Percentiles rank a stretch among this genome's conserved stretches.
Evolutionary conservation across 768 basidiomycete species (phyloP).

Genomic region (Pseudohyphozyma bogoriensis): DNA sequence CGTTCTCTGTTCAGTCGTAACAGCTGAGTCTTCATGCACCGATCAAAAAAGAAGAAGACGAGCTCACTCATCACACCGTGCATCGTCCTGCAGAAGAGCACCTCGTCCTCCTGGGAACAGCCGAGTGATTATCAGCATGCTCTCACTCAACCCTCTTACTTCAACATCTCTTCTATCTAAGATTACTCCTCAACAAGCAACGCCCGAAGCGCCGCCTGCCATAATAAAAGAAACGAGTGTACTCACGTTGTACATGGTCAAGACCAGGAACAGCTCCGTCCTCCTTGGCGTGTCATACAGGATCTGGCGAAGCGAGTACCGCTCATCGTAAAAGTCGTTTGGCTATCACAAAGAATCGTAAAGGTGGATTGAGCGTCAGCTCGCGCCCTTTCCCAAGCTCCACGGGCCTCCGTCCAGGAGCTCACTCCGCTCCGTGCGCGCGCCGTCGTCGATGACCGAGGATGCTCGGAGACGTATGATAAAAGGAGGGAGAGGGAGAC

Average conservation of each 20-base stretch:
- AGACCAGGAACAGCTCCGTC: constrained; percentile 55
- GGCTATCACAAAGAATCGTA: constrained; percentile 41
- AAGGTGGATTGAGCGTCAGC: not conserved
- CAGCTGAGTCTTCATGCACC: not conserved
- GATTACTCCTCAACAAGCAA: too few relatives aligned
- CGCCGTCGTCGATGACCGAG: too few relatives aligned
- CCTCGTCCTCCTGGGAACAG: constrained; percentile 50
- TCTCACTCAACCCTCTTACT: too few relatives aligned
- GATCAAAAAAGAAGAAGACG: not conserved
- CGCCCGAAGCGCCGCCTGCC: too few relatives aligned
- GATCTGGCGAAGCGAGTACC: constrained; percentile 81
- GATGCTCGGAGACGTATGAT: too few relatives aligned
- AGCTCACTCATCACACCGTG: constrained; percentile 70
- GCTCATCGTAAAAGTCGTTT: constrained; percentile 69
- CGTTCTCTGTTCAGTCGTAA: constrained; percentile 47
- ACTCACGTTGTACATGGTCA: constrained; percentile 5
- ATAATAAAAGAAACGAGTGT: not conserved
- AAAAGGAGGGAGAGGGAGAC: not conserved
- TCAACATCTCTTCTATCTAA: too few relatives aligned
- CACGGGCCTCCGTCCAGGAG: too few relatives aligned
- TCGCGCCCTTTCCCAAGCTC: too few relatives aligned
- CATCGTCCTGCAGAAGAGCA: constrained; percentile 78
- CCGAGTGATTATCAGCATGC: constrained; percentile 45
- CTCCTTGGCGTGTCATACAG: constrained; percentile 81
- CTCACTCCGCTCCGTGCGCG: too few relatives aligned